These are phyloP conservation scores for Limtongozyma cylindracea DNA, from an alignment of 805 yeast genomes.

Conservation along the genomic window DNA sequence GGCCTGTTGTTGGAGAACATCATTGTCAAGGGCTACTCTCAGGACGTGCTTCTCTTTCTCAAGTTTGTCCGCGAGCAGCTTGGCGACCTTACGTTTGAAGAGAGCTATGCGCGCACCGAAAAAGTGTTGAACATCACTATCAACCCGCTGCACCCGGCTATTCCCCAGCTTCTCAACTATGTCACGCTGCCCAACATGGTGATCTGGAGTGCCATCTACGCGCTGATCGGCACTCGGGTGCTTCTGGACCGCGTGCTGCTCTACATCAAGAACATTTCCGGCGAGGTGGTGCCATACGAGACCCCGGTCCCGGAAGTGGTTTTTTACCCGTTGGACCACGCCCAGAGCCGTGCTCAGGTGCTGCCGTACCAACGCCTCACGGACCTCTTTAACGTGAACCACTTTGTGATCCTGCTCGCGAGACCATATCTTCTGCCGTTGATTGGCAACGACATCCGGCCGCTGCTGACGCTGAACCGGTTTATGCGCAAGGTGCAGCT, in stretches of 20 bases:
- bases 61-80: conserved; percentile 52
- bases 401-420: conserved; percentile 75
- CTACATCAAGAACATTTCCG: conserved; percentile 36
- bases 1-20: conserved; percentile 57
- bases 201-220: conserved; percentile 62
- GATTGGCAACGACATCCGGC: conserved; percentile 33
- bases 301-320: conserved; percentile 16
- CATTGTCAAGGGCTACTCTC: conserved; percentile 59
- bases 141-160: conserved; percentile 47
- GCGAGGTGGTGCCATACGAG: conserved; percentile 24
- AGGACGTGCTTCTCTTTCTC: conserved; percentile 58
- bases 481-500: conserved; percentile 28
- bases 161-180: conserved; percentile 61
- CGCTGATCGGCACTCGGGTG: conserved; percentile 58
- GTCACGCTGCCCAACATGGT: conserved; percentile 85
- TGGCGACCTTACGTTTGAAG: conserved; percentile 80
- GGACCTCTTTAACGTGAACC: conserved; percentile 86
- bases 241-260: conserved; percentile 26
- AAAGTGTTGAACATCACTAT: conserved; percentile 65
- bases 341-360: too few relatives aligned
- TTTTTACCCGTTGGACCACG: conserved; percentile 16
- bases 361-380: conserved; percentile 70
- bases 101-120: conserved; percentile 62
- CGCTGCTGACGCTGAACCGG: conserved; percentile 2
- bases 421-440: conserved; percentile 87